Percentiles rank a stretch among this genome's conserved stretches.
Conservation (phyloP, 169 alveolate genomes). For the Plasmodium malariae region DNA sequence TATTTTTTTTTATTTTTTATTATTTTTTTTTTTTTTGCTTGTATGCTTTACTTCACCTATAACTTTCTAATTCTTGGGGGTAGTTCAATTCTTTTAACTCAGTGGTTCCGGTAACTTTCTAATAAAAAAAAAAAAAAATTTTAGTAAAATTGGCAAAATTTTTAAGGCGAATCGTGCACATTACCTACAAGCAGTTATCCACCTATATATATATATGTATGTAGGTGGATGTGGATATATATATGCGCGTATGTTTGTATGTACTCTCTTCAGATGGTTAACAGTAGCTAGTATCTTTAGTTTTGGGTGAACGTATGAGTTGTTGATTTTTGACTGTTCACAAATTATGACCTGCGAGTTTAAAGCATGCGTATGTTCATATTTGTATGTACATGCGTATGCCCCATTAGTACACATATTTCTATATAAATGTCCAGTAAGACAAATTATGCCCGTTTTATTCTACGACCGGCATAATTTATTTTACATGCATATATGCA, state of each 20-base stretch:
- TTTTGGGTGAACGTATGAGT: conserved; percentile 49
- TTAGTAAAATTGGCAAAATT: no score
- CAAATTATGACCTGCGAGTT: conserved; percentile 41
- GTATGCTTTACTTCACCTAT: conserved; percentile 20
- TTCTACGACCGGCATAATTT: no score
- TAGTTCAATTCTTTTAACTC: conserved; percentile 6
- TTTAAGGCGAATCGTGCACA: no score
- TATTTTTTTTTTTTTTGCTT: background rate
- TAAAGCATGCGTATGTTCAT: background rate
- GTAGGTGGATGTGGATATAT: background rate
- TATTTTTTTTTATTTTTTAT: no score
- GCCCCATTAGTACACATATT: no score
- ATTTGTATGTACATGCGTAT: background rate
- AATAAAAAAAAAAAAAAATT: no score
- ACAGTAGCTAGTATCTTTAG: conserved; percentile 33
- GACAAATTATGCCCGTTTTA: no score
- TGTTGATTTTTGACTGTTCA: conserved; percentile 29
- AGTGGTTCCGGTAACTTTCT: conserved; percentile 19
- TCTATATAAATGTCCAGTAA: no score
- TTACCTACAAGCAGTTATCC: no score
- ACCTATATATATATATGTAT: no score
- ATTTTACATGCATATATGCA: background rate
- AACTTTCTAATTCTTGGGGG: conserved; percentile 38
- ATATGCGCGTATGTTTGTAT: background rate
- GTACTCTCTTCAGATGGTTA: conserved; percentile 69